Evolutionary conservation across 116 monocot species (phyloP), one percentile per base, ranked within the genome.

Genomic region (Papilionanthe hybrid): DNA sequence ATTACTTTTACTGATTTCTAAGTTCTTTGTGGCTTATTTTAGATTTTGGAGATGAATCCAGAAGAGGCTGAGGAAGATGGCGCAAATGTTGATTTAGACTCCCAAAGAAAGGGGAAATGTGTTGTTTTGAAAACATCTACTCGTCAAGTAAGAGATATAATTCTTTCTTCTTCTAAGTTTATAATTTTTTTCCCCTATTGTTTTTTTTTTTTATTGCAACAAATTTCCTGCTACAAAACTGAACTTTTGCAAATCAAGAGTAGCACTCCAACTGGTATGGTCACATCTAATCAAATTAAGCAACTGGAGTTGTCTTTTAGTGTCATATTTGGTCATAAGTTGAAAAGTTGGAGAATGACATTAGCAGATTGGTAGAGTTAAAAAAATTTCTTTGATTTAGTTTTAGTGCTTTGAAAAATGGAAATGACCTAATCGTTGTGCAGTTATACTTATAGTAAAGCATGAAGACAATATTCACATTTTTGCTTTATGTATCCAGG

Each of bases 51-150:
- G 68, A 98, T 98, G 98, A 98, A 98, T 57, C 98, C 93, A 15
- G 98, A 98, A 80, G 98, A 98, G 75, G 94, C 94, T 75, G 98
- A 94, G 81, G 94, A 98, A 81, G 98, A 98, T 90, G 98, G 98
- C 80, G 94, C 94, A 27, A 94, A 94, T 82, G 83, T 98, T 66
- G 98, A 98, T 82, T 85, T 98, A 25, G 93, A 98, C 77, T 98
- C 93, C 7, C 93, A 89, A 81, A 92, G 98, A 76, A 98, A 98
- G 78, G 91, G 94, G 50, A 98, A 98, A 72, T 98, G 94, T 90
- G 98, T 98, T 82, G 98, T 98, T 29, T 79, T 98, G 77, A 98
- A 98, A 85, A 98, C 98, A 47, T 98, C 94, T 27, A 94, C 94
- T 50, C 92, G 98, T 9, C 91, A 98, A 76, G 98, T 98, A 86